Percentiles rank a stretch among this genome's conserved stretches.
phyloP scores from a whole-genome alignment of 2,329 filamentous ascomycete species.

The Colletotrichum tofieldiae region DNA sequence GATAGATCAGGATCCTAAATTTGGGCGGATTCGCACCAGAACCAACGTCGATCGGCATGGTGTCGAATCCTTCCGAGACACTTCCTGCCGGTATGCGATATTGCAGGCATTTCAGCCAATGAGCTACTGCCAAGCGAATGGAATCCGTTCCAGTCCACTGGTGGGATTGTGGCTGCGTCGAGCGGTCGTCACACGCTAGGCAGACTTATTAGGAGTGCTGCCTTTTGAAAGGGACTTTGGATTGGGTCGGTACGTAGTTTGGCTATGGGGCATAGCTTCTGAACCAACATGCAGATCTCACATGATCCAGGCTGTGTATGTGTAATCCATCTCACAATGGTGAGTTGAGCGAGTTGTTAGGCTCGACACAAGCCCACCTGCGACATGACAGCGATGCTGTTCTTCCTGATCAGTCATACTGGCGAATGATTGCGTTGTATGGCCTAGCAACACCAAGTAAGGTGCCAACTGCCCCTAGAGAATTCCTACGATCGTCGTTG shows the following conservation, averaged over 20 bases:
- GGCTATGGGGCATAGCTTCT: neutral
- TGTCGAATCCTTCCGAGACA: neutral
- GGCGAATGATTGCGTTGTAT: too few relatives aligned
- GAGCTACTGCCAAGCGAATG: too few relatives aligned
- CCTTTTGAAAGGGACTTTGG: neutral
- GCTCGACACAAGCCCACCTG: neutral
- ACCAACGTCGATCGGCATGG: slow-evolving; percentile 4
- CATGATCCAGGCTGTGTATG: neutral
- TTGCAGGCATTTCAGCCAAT: neutral
- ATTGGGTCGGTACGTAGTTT: too few relatives aligned
- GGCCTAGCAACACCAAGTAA: too few relatives aligned
- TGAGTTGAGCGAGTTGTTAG: neutral
- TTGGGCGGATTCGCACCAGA: neutral
- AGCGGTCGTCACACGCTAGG: neutral
- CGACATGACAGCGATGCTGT: too few relatives aligned
- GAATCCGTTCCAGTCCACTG: neutral
- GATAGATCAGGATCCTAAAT: neutral
- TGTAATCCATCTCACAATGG: neutral
- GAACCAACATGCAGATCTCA: neutral
- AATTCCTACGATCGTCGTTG: too few relatives aligned
- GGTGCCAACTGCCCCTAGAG: too few relatives aligned
- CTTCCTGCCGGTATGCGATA: neutral
- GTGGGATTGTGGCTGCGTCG: slow-evolving; percentile 5
- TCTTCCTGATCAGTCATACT: too few relatives aligned
- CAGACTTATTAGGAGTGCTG: neutral